These are phyloP conservation scores for Ligustrum vulgare DNA, from an alignment of 257 asterid genomes.

Conservation along the genomic window DNA sequence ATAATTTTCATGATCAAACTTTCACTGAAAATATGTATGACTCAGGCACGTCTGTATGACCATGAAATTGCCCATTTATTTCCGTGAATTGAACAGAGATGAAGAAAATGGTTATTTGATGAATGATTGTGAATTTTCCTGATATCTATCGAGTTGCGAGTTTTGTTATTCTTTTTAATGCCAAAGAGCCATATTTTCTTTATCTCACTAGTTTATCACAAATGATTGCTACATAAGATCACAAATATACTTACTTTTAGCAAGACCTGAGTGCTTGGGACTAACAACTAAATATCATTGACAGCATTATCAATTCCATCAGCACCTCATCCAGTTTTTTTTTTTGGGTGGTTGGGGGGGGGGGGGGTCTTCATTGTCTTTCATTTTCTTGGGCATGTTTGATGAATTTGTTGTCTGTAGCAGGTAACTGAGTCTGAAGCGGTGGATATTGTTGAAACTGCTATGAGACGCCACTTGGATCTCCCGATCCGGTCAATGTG, in stretches of 20 bases:
- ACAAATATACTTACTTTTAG: not conserved
- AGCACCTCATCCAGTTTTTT: slow-evolving; percentile 5
- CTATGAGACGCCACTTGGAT: slow-evolving; percentile 60
- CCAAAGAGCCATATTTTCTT: not conserved
- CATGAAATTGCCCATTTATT: not conserved
- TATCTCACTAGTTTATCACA: not conserved
- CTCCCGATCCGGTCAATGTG: slow-evolving; percentile 89
- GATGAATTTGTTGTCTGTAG: slow-evolving; percentile 31
- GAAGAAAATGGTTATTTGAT: not conserved
- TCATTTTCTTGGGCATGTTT: slow-evolving; percentile 18
- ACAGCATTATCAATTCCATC: not conserved
- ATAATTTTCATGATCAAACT: not conserved
- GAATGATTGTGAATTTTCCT: slow-evolving; percentile 10
- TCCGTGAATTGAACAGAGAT: not conserved
- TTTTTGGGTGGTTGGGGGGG: too few relatives aligned
- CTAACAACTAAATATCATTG: not conserved
- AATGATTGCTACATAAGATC: not conserved
- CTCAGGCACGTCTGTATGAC: not conserved
- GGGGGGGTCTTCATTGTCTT: slow-evolving; percentile 18
- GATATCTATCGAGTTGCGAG: not conserved
- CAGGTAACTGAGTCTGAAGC: slow-evolving; percentile 95
- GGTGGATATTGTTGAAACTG: slow-evolving; percentile 81
- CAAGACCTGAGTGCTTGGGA: slow-evolving; percentile 4
- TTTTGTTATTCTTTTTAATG: not conserved
- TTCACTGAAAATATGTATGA: slow-evolving; percentile 7